Conservation (phyloP, 2,329 filamentous ascomycete genomes). For the Aspergillus japonicus region DNA sequence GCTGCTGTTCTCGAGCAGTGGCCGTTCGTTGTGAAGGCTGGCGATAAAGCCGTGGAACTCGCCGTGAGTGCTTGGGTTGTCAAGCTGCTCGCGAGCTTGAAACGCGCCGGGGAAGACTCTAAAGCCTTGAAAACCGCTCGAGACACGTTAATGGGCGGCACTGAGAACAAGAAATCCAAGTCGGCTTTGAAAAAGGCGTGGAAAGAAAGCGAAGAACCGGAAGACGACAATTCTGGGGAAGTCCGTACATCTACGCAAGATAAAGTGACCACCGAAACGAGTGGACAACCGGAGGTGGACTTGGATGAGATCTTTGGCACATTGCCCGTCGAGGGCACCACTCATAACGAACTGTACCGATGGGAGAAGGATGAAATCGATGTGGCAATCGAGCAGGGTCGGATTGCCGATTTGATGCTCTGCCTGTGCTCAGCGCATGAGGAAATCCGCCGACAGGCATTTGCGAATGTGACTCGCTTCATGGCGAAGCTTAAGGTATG, state of each 20-base stretch:
- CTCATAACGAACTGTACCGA: constrained; percentile 49
- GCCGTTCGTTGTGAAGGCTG: constrained; percentile 62
- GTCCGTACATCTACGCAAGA: constrained; percentile 12
- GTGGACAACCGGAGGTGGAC: constrained; percentile 34
- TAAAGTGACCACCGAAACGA: not conserved
- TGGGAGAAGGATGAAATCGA: constrained; percentile 78
- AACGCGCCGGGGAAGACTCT: constrained; percentile 53
- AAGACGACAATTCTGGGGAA: constrained; percentile 16
- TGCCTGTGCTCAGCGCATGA: constrained; percentile 73
- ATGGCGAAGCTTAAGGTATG: constrained; percentile 50
- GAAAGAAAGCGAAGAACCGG: constrained; percentile 17
- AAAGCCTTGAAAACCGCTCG: constrained; percentile 48
- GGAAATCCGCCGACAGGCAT: constrained; percentile 75
- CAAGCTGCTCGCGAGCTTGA: constrained; percentile 56
- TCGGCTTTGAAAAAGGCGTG: constrained; percentile 38
- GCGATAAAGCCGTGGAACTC: constrained; percentile 44
- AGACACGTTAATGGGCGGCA: constrained; percentile 44
- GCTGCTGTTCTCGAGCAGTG: constrained; percentile 75
- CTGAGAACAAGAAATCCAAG: constrained; percentile 39
- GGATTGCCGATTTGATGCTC: constrained; percentile 67
- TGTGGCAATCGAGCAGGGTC: constrained; percentile 74
- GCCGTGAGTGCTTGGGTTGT: constrained; percentile 60
- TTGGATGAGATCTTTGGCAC: constrained; percentile 55
- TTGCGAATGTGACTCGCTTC: constrained; percentile 39
- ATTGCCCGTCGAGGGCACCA: constrained; percentile 46